phyloP scores from a whole-genome alignment of 2,329 filamentous ascomycete species.

The Cladophialophora psammophila region DNA sequence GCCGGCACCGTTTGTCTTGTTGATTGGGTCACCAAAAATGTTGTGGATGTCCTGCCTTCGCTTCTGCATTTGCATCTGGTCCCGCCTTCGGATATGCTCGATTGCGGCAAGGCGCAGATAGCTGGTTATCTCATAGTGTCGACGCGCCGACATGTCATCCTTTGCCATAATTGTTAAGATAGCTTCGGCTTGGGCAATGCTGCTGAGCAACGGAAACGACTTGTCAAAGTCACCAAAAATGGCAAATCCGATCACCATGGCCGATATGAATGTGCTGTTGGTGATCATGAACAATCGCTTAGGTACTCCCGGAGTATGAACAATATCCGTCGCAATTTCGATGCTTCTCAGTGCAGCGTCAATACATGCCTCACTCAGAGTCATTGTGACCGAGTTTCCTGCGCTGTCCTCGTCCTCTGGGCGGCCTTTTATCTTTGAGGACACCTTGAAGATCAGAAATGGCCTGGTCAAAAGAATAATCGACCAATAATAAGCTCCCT shows the following conservation, averaged over 20 bases:
- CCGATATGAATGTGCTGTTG: conserved; percentile 39
- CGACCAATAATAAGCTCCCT: conserved; percentile 62
- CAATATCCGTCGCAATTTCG: conserved; percentile 40
- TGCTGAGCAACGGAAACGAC: conserved; percentile 41
- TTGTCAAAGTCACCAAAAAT: conserved; percentile 43
- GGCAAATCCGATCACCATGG: conserved; percentile 41
- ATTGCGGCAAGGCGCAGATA: conserved; percentile 50
- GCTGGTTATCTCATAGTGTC: conserved; percentile 46
- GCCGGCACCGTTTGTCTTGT: conserved; percentile 27
- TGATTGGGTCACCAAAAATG: conserved; percentile 48
- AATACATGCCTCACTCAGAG: conserved; percentile 51
- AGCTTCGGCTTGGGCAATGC: conserved; percentile 39
- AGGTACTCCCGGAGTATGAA: conserved; percentile 39
- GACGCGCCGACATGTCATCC: conserved; percentile 38
- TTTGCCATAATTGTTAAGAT: conserved; percentile 39
- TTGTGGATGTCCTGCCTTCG: conserved; percentile 51
- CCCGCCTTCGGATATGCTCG: conserved; percentile 49
- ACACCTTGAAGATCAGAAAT: conserved; percentile 61
- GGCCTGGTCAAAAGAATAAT: conserved; percentile 63
- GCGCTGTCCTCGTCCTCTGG: conserved; percentile 30
- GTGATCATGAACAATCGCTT: conserved; percentile 40
- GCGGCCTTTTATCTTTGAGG: conserved; percentile 40
- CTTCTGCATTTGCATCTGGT: conserved; percentile 50
- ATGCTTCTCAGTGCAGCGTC: conserved; percentile 51
- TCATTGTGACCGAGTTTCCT: conserved; percentile 38